Percentiles rank a stretch among this genome's conserved stretches.
phyloP scores from a whole-genome alignment of 768 basidiomycete species.

The Arthromyces matolae region DNA sequence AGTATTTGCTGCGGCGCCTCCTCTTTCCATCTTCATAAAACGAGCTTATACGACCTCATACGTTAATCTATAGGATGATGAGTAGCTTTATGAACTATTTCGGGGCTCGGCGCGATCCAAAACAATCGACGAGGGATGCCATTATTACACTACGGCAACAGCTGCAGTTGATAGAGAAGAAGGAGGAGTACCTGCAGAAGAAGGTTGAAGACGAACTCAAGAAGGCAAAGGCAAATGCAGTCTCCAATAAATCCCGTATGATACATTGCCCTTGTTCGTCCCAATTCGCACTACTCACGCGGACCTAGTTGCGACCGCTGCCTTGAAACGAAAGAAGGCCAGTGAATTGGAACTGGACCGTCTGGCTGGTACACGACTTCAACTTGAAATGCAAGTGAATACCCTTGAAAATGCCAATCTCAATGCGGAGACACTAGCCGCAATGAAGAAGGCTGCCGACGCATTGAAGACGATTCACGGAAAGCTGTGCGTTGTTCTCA shows the following conservation, averaged over 20 bases:
- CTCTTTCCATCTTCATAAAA: slow-evolving; percentile 10
- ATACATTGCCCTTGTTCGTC: slow-evolving; percentile 17
- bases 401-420: slow-evolving; percentile 96
- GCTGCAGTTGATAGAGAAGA: slow-evolving; percentile 97
- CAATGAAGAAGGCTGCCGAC: slow-evolving; percentile 93
- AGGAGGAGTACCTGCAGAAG: slow-evolving; percentile 94
- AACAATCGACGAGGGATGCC: slow-evolving; percentile 84
- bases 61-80: too few relatives aligned
- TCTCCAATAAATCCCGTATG: slow-evolving; percentile 90
- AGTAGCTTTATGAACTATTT: slow-evolving; percentile 85
- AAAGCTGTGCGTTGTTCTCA: slow-evolving; percentile 62
- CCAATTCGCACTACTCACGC: neutral
- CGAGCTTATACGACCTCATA: too few relatives aligned
- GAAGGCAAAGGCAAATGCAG: slow-evolving; percentile 91
- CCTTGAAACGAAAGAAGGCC: slow-evolving; percentile 90
- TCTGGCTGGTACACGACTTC: slow-evolving; percentile 79
- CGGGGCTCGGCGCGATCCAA: slow-evolving; percentile 76
- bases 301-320: slow-evolving; percentile 76
- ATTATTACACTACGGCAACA: slow-evolving; percentile 93
- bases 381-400: slow-evolving; percentile 95
- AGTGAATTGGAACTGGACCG: slow-evolving; percentile 84
- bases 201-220: slow-evolving; percentile 92
- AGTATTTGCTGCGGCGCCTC: slow-evolving; percentile 15
- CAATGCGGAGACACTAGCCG: slow-evolving; percentile 95
- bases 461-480: slow-evolving; percentile 89